Base-by-base conservation (phyloP, 192 early-diverging fungal genomes). In the Spinellus fusiger region DNA sequence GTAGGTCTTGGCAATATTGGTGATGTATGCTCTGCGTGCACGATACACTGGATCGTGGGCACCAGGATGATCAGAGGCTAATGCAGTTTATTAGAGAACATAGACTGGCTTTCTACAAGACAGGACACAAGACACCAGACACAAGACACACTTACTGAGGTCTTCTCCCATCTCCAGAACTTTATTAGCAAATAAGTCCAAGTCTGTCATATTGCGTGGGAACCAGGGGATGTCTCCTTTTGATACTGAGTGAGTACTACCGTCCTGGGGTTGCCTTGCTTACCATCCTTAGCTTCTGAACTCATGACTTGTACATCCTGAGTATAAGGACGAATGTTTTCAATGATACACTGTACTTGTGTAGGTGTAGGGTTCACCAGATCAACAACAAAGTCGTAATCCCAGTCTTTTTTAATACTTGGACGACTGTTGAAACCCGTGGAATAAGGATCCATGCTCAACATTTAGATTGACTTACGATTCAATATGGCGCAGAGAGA, bases 351-450 rank as follows among this genome's bases (percentile, higher is more conserved):
- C 28, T 76, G 56, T 29, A 95, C 81, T 48, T 90, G 79, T 33
- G 80, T 73, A 56, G 74, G 70, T 70, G 74, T 69, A 32, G 64
- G 56, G 1, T 92, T 87, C 46, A 84, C 77, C 54, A 98, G 93
- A 69, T 98, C 95, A 44, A 98, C 83, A 72, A 87, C 95, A 75
- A 98, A 94, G 69, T 98, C 91, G 69, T 98, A 98, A 47, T 89
- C 79, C 48, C 85, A 89, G 23, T 86, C 86, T 32, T 76, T 74
- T 5, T 86, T 88, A 65, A 80, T 85, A 74, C 84, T 85, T 32
- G 95, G 93, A 20, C 95, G 89, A 37, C 82, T 84, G 32, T n/a
- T 37, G 40, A 53, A 57, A 70, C 13, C 13, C 0, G 38, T 34
- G 64, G 35, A 10, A 27, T 46, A 40, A 12, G 18, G 16, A 44